phyloP scores from a whole-genome alignment of 192 early-diverging fungal species.

The Entomortierella parvispora region DNA sequence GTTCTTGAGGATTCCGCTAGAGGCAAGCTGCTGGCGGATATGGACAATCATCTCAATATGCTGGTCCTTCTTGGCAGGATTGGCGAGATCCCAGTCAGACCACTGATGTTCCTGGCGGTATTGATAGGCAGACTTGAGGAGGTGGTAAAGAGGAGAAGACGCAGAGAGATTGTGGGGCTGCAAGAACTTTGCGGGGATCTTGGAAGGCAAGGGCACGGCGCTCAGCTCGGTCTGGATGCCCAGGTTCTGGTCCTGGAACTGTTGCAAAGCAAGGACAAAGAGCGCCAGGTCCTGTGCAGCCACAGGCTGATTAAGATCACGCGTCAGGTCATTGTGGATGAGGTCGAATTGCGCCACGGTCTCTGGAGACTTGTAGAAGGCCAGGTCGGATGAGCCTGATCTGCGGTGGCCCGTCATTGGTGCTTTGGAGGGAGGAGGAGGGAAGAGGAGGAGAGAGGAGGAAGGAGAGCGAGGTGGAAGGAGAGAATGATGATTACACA shows the following conservation, averaged over 20 bases:
- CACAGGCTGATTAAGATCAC: slow-evolving; percentile 44
- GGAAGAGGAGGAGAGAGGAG: neutral
- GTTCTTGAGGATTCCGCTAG: slow-evolving; percentile 33
- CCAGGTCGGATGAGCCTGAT: slow-evolving; percentile 35
- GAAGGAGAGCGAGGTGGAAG: slow-evolving; percentile 1
- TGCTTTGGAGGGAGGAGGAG: slow-evolving; percentile 3
- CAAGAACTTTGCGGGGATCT: slow-evolving; percentile 62
- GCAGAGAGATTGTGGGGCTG: slow-evolving; percentile 27
- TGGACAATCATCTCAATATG: slow-evolving; percentile 48
- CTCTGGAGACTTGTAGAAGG: slow-evolving; percentile 50
- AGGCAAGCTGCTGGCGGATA: slow-evolving; percentile 47
- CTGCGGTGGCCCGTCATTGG: slow-evolving; percentile 31
- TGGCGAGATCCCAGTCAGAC: slow-evolving; percentile 56
- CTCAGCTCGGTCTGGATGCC: slow-evolving; percentile 22
- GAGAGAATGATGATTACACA: too few relatives aligned
- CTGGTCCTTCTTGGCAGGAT: slow-evolving; percentile 34
- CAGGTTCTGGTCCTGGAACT: slow-evolving; percentile 64
- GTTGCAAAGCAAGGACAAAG: slow-evolving; percentile 56
- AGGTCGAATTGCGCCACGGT: slow-evolving; percentile 57
- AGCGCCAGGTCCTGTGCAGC: slow-evolving; percentile 56
- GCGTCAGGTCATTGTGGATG: slow-evolving; percentile 36
- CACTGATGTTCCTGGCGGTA: slow-evolving; percentile 54
- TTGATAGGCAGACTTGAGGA: slow-evolving; percentile 57
- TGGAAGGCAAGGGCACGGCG: slow-evolving; percentile 10
- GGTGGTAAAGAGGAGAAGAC: slow-evolving; percentile 49